phyloP scores from a whole-genome alignment of 1,139 yeast species.

The Candida labiduridarum region DNA sequence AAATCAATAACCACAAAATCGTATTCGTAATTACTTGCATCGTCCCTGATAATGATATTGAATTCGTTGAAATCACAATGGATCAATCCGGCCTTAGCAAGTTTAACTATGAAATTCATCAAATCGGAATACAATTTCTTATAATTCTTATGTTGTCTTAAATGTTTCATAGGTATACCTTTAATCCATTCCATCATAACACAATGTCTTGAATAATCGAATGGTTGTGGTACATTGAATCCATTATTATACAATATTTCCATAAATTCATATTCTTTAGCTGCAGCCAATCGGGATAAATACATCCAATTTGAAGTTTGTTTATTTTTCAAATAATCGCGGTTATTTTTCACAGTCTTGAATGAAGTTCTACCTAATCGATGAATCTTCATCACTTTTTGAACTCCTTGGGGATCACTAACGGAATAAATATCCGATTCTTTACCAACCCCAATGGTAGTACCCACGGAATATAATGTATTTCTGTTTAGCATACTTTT shows the following conservation, averaged over 20 bases:
- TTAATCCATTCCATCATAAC: conserved; percentile 89
- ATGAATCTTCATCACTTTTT: conserved; percentile 83
- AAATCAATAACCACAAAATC: conserved; percentile 92
- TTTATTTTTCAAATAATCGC: conserved; percentile 81
- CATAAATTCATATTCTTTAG: conserved; percentile 90
- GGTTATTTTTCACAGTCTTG: conserved; percentile 85
- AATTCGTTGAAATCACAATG: conserved; percentile 98
- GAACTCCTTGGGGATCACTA: conserved; percentile 64
- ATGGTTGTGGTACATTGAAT: conserved; percentile 85
- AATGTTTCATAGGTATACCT: conserved; percentile 88
- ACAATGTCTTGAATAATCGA: conserved; percentile 87
- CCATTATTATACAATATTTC: conserved; percentile 69
- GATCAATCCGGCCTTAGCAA: conserved; percentile 86
- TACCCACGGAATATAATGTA: conserved; percentile 76
- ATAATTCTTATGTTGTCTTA: conserved; percentile 68
- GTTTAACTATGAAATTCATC: conserved; percentile 81
- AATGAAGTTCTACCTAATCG: conserved; percentile 93
- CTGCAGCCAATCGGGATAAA: conserved; percentile 85
- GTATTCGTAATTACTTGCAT: conserved; percentile 50
- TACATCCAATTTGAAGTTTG: conserved; percentile 88
- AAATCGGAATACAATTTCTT: conserved; percentile 76
- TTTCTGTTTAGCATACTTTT: conserved; percentile 78
- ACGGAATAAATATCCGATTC: conserved; percentile 95
- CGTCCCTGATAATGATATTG: conserved; percentile 82
- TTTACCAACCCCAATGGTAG: conserved; percentile 94